These are phyloP conservation scores for Trametes gibbosa DNA, from an alignment of 768 basidiomycete species.

Conservation along the genomic window DNA sequence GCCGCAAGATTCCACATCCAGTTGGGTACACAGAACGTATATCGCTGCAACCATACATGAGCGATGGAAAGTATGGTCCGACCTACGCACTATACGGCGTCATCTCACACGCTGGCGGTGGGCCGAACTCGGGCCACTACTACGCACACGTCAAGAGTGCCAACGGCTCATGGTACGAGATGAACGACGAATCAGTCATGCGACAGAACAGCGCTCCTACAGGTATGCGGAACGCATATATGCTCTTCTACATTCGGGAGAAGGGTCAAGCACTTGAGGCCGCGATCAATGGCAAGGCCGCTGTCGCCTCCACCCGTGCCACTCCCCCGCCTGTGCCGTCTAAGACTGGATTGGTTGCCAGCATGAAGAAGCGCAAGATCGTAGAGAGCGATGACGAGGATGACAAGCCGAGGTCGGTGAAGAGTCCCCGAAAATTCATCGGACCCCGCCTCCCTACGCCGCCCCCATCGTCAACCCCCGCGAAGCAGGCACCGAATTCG, in stretches of 20 bases:
- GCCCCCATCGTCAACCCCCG: slow-evolving; percentile 21
- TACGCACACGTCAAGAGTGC: slow-evolving; percentile 77
- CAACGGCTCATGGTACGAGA: slow-evolving; percentile 79
- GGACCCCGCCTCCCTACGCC: slow-evolving; percentile 66
- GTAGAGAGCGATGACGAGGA: slow-evolving; percentile 49
- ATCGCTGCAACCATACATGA: slow-evolving; percentile 77
- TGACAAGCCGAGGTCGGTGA: slow-evolving; percentile 49
- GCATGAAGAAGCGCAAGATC: slow-evolving; percentile 48
- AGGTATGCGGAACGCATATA: slow-evolving; percentile 79
- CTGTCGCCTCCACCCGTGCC: slow-evolving; percentile 5
- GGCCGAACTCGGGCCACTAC: slow-evolving; percentile 96
- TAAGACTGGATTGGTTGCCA: slow-evolving; percentile 44
- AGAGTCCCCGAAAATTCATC: slow-evolving; percentile 53
- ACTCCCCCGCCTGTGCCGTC: slow-evolving; percentile 24
- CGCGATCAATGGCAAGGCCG: slow-evolving; percentile 36
- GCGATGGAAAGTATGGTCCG: slow-evolving; percentile 71
- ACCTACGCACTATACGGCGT: slow-evolving; percentile 87
- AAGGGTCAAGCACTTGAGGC: slow-evolving; percentile 74
- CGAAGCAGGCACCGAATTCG: slow-evolving; percentile 26
- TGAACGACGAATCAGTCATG: slow-evolving; percentile 86
- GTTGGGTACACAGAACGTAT: slow-evolving; percentile 80
- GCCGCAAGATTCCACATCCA: slow-evolving; percentile 77
- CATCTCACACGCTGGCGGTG: slow-evolving; percentile 88
- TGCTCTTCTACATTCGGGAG: slow-evolving; percentile 87
- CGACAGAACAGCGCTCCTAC: slow-evolving; percentile 44